These are phyloP conservation scores for Psophocarpus tetragonolobus DNA, from an alignment of 306 rosid species.

Conservation along the genomic window DNA sequence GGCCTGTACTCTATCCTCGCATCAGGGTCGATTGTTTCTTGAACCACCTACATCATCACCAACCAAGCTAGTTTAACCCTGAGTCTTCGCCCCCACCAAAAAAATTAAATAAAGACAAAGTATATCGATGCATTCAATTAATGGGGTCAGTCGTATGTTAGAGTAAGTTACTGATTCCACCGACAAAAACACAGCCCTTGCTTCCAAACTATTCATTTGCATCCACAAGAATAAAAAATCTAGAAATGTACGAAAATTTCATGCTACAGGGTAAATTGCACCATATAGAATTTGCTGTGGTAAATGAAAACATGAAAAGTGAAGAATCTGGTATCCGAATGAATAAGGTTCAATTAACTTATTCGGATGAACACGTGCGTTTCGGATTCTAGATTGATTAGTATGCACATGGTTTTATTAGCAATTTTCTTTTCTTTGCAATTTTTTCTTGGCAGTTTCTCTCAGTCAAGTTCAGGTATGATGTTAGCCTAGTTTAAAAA, in stretches of 20 bases:
- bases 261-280: neutral
- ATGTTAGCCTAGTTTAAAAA: neutral
- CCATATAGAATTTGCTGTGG: neutral
- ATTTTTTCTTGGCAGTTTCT: neutral
- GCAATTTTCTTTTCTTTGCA: neutral
- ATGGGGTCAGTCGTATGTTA: constrained; percentile 6
- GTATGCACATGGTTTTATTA: neutral
- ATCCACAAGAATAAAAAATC: neutral
- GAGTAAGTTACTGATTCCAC: constrained; percentile 15
- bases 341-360: neutral
- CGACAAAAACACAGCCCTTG: constrained; percentile 19
- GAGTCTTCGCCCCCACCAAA: neutral
- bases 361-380: neutral
- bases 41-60: constrained; percentile 75
- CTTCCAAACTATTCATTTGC: constrained; percentile 11
- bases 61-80: neutral
- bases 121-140: constrained; percentile 22
- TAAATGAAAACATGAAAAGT: neutral
- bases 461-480: neutral
- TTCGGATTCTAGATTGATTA: neutral
- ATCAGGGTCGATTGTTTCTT: constrained; percentile 92
- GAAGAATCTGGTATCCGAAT: neutral
- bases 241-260: neutral
- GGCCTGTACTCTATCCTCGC: constrained; percentile 88
- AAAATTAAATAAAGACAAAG: neutral